Base-by-base conservation (phyloP, 2,329 filamentous ascomycete species). In the Neonectria faginata region DNA sequence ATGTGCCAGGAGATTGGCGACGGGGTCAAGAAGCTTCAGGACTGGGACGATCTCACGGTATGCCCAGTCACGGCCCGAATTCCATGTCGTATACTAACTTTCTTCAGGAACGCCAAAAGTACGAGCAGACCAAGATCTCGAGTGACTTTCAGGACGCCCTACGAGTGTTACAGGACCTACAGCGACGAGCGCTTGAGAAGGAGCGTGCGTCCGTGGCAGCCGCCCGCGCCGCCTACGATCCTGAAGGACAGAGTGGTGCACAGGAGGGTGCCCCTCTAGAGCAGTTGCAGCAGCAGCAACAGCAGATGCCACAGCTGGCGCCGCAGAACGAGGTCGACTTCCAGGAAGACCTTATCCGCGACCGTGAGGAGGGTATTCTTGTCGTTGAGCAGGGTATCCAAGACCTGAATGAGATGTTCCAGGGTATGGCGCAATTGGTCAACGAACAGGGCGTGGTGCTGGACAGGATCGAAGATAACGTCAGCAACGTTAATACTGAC, bases 361-460 rank as follows among this genome's bases (percentile, higher is more conserved):
- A 99, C 84, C 94, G 97, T 58, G 96, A 99, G 79, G 90, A 93
- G 62, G 96, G 99, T 82, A 99, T 99, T 70, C 91, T 94, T 67
- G 97, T 97, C 77, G 99, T 99, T 74, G 96, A 98, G 82, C 94
- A 97, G 79, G 94, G 92, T 60, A 96, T 99, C 7, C 92, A 92
- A 60, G 96, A 99, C 75, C 83, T 99, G 67, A 99, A 99, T 74
- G 96, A 98, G 75, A 86, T 99, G 47, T 99, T 99, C 85, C 88
- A 94, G 67, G 95, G 99, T 82, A 94, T 99, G n/a, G 96, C 95
- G 51, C 94, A 97, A 79, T 97, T 99, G 79, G 94, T 99, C 55
- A 89, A 89, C 66, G 95, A 98, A 81, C 96, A 99, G 81, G 96
- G 96, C 55, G 92, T 93, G 72, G 89, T 92, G 79, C 84, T 99